phyloP scores from a whole-genome alignment of 768 basidiomycete species.

The Saitozyma sp. region DNA sequence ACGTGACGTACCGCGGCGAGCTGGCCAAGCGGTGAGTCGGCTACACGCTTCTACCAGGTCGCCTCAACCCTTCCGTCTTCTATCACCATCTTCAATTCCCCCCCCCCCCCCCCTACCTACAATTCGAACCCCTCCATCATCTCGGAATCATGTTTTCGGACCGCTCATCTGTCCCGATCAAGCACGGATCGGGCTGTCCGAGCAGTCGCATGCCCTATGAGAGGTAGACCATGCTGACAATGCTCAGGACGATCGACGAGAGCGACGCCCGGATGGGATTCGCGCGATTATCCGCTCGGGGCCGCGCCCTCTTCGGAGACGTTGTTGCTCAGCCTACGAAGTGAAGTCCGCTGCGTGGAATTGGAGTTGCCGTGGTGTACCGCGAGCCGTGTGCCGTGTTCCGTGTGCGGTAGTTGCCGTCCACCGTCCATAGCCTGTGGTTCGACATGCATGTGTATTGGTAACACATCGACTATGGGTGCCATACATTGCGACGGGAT shows the following conservation, averaged over 20 bases:
- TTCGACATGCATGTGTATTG: too few relatives aligned
- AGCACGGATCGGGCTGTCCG: too few relatives aligned
- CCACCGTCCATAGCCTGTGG: too few relatives aligned
- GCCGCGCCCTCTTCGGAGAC: constrained; percentile 34
- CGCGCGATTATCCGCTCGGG: constrained; percentile 27
- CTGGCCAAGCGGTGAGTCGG: constrained; percentile 42
- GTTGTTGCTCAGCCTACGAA: too few relatives aligned
- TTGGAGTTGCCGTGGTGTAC: too few relatives aligned
- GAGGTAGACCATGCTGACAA: background rate
- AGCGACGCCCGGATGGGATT: constrained; percentile 42
- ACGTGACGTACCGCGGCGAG: constrained; percentile 50
- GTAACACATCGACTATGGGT: too few relatives aligned
- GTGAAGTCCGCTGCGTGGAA: too few relatives aligned
- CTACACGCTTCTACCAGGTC: background rate
- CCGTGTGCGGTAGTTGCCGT: too few relatives aligned
- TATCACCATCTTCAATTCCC: background rate
- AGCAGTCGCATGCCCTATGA: too few relatives aligned
- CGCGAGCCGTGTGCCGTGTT: too few relatives aligned
- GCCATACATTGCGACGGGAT: background rate
- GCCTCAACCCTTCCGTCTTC: background rate
- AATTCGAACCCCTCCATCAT: background rate
- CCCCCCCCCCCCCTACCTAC: background rate
- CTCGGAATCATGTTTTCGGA: background rate
- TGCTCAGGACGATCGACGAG: constrained; percentile 31
- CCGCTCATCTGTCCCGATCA: too few relatives aligned